Evolutionary conservation across 331 rosid genomes (phyloP), one percentile per base, ranked within the genome.

Genomic region (Acacia concinna): DNA sequence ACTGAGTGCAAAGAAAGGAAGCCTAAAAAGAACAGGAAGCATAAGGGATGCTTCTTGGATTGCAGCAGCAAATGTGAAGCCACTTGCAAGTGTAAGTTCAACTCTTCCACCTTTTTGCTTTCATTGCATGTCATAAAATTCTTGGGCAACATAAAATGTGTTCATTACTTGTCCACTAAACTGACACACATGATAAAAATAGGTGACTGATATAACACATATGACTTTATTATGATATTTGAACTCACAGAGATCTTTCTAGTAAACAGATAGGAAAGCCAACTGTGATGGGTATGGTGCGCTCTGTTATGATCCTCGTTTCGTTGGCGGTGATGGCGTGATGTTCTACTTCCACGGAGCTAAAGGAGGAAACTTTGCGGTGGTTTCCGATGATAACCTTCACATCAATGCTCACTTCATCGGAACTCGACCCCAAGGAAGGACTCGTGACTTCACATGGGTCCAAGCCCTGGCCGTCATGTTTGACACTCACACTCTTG

Each of bases 301-400:
- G 7, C 85, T 90, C 68, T 92, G 94, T 47, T 92, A 92, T 28
- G 96, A 92, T 73, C 97, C 97, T 64, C 86, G 94, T 13, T 89
- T 92, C 5, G 90, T 92, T n/a, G 97, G 97, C 5, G 97, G 96
- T 3, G 97, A 92, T n/a, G 96, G 97, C 30, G 92, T 92, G 20
- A 90, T 92, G 92, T 92, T 92, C 89, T 92, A 92, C 87, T 92
- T 92, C 83, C 96, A 92, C 9, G 96, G 96, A 4, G 87, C 92
- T 38, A 90, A 86, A 57, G 97, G 88, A 17, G 92, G 91, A 79
- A 83, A 90, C 83, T 92, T 92, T 25, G 96, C 96, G 69, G 77
- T 90, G 2, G 92, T 85, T 40, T 92, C 97, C 0, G 93, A 90
- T 9, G 85, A 85, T 1, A 82, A 83, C 63, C 87, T 90, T 90